These are phyloP conservation scores for Camelina laxa DNA, from an alignment of 345 rosid species.

Conservation along the genomic window DNA sequence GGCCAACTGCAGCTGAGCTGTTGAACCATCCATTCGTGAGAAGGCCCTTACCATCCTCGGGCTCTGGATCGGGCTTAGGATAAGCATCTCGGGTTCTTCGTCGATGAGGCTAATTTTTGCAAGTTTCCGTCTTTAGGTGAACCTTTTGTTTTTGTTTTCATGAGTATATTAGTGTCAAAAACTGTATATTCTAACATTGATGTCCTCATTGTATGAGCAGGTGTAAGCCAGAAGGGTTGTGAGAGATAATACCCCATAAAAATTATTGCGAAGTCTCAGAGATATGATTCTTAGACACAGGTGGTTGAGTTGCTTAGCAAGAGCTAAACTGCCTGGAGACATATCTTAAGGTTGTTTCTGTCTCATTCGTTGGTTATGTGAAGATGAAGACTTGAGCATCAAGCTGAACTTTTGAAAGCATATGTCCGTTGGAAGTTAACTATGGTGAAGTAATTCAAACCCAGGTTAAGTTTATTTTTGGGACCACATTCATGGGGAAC, in stretches of 20 bases:
- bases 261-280: constrained; percentile 11
- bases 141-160: background rate
- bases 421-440: too few relatives aligned
- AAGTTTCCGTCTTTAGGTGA: constrained; percentile 20
- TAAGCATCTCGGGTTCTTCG: constrained; percentile 13
- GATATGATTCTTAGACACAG: constrained; percentile 28
- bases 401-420: too few relatives aligned
- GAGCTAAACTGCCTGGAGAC: background rate
- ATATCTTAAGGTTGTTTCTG: background rate
- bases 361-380: background rate
- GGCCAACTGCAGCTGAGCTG: constrained; percentile 79
- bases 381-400: too few relatives aligned
- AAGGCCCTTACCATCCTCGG: constrained; percentile 51
- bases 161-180: background rate
- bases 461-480: too few relatives aligned
- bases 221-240: constrained; percentile 12
- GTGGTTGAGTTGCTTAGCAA: background rate
- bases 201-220: constrained; percentile 8
- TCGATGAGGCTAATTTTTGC: constrained; percentile 26
- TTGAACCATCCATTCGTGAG: constrained; percentile 75
- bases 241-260: constrained; percentile 18
- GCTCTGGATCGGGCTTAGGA: constrained; percentile 16
- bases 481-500: too few relatives aligned
- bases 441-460: too few relatives aligned
- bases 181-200: constrained; percentile 11